Percentiles rank a stretch among this genome's conserved stretches.
Evolutionary conservation across 345 rosid genomes (phyloP).

Genomic region (rapeseed (Brassica napus)): DNA sequence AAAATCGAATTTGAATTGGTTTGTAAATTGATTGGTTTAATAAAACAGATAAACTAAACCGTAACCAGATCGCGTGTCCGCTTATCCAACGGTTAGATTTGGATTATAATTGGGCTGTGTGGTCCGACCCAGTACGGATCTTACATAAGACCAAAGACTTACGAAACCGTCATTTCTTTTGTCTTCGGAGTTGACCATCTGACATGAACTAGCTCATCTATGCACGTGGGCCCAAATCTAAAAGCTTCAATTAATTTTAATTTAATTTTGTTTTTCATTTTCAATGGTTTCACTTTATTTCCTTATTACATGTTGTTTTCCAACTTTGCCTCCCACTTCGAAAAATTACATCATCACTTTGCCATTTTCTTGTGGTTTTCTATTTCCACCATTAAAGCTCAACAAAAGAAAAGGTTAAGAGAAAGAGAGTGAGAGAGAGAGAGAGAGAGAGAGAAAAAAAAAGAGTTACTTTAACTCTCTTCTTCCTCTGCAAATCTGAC

Average conservation of each 20-base stretch:
- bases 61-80: background rate
- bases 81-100: background rate
- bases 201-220: slow-evolving; percentile 43
- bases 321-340: slow-evolving; percentile 47
- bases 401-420: slow-evolving; percentile 16
- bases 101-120: slow-evolving; percentile 2
- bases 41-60: background rate
- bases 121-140: slow-evolving; percentile 30
- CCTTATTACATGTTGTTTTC: slow-evolving; percentile 14
- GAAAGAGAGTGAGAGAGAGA: background rate
- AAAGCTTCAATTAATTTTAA: background rate
- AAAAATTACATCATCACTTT: slow-evolving; percentile 25
- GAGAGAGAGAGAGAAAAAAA: background rate
- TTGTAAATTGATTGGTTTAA: no score
- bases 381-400: slow-evolving; percentile 35
- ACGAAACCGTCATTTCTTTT: slow-evolving; percentile 27
- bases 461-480: slow-evolving; percentile 37
- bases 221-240: slow-evolving; percentile 43
- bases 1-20: no score
- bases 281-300: slow-evolving; percentile 31
- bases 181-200: slow-evolving; percentile 46
- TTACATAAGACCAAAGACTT: slow-evolving; percentile 26
- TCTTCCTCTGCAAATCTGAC: slow-evolving; percentile 33
- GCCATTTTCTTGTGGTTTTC: slow-evolving; percentile 27
- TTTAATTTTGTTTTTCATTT: background rate